Conservation (phyloP, 2,329 filamentous ascomycete genomes). For the Pseudocercospora crystallina region DNA sequence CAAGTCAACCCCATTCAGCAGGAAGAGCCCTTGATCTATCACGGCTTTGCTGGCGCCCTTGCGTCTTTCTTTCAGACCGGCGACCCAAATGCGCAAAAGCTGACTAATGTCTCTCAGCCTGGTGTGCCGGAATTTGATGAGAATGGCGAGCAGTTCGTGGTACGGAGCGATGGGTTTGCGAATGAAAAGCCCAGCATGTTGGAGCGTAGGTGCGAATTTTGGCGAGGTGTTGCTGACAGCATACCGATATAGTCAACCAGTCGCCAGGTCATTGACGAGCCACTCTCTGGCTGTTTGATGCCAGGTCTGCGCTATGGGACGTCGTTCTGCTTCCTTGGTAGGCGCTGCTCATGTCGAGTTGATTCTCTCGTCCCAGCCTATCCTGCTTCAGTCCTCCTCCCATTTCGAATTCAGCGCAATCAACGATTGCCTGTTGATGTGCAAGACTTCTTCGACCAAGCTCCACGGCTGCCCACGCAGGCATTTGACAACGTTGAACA, state of each 20-base stretch:
- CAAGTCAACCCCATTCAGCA: constrained; percentile 54
- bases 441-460: too few species aligned
- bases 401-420: too few species aligned
- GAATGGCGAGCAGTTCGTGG: constrained; percentile 52
- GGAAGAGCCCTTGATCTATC: constrained; percentile 54
- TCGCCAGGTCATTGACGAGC: too few species aligned
- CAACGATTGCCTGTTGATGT: too few species aligned
- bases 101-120: constrained; percentile 46
- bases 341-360: too few species aligned
- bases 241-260: constrained; percentile 42
- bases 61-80: constrained; percentile 61
- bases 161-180: constrained; percentile 48
- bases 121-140: constrained; percentile 48
- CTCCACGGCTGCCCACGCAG: too few species aligned
- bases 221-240: constrained; percentile 48
- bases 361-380: too few species aligned
- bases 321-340: too few species aligned
- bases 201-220: constrained; percentile 54
- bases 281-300: too few species aligned
- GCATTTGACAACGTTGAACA: too few species aligned
- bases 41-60: constrained; percentile 59
- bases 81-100: constrained; percentile 58
- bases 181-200: constrained; percentile 42
- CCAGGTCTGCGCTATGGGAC: too few species aligned
- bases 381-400: too few species aligned